A percentile compares a stretch with the other conserved stretches of the same genome.
Conservation (phyloP, 352 stramenopile genomes). For the Pythium aphanidermatum region DNA sequence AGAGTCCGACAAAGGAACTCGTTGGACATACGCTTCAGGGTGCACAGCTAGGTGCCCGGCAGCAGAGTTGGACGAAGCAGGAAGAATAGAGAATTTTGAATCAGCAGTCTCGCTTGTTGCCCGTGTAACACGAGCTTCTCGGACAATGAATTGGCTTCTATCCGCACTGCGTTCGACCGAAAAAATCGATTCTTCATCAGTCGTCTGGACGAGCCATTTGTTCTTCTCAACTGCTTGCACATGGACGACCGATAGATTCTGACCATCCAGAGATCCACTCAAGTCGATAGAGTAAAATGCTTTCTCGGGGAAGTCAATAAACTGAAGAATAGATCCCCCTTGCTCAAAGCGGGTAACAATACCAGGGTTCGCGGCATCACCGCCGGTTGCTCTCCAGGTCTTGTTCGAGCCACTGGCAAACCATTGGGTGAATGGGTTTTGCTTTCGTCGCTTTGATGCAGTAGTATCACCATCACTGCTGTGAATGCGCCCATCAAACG, state of each 20-base stretch:
- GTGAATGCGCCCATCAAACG: constrained; percentile 42
- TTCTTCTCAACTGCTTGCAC: constrained; percentile 31
- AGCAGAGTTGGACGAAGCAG: constrained; percentile 3
- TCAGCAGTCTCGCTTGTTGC: constrained; percentile 12
- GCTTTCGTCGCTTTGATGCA: constrained; percentile 18
- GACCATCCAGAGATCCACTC: constrained; percentile 3
- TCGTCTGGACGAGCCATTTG: constrained; percentile 51
- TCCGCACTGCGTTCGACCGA: constrained; percentile 16
- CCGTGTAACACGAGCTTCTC: constrained; percentile 18
- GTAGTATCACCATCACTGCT: background rate
- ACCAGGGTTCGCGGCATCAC: constrained; percentile 21
- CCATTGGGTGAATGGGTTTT: constrained; percentile 46
- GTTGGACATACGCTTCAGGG: constrained; percentile 41
- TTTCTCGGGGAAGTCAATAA: constrained; percentile 36
- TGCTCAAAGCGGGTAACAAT: constrained; percentile 42
- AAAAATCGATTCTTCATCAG: constrained; percentile 27
- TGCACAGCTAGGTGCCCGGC: constrained; percentile 30
- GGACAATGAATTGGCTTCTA: constrained; percentile 27
- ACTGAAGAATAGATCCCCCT: constrained; percentile 45
- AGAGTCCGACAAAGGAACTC: constrained; percentile 2
- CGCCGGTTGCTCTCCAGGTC: constrained; percentile 15
- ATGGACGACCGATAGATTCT: constrained; percentile 23
- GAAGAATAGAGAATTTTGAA: constrained; percentile 27
- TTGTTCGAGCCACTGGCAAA: constrained; percentile 18
- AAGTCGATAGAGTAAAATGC: constrained; percentile 50